These are phyloP conservation scores for Chimonanthus salicifolius DNA, from an alignment of 164 flowering plant genomes.

Conservation along the genomic window DNA sequence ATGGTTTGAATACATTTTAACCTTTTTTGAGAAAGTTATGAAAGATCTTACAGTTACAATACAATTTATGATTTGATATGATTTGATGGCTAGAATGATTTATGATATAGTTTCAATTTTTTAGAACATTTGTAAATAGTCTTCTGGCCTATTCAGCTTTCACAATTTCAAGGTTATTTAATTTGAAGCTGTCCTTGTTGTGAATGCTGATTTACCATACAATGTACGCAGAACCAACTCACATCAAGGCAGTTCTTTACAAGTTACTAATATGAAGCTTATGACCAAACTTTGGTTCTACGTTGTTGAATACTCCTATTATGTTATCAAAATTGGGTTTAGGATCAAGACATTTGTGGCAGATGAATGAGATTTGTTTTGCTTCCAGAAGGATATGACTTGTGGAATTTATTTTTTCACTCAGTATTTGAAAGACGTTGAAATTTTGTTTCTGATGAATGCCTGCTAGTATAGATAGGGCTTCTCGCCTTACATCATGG, in stretches of 20 bases:
- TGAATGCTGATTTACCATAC: neutral
- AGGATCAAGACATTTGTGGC: neutral
- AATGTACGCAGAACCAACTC: neutral
- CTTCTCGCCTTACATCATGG: no score
- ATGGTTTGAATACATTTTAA: no score
- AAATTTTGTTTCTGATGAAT: no score
- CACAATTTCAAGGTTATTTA: neutral
- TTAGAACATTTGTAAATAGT: no score
- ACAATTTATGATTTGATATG: no score
- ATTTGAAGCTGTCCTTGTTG: neutral
- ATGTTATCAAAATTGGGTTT: neutral
- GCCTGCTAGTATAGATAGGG: no score
- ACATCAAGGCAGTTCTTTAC: neutral
- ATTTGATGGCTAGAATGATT: no score
- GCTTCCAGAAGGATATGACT: neutral
- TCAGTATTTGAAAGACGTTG: no score
- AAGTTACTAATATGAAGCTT: neutral
- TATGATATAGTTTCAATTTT: no score
- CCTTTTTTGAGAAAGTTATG: no score
- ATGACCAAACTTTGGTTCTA: neutral
- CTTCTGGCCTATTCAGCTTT: neutral
- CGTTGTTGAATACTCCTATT: neutral
- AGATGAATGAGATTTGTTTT: neutral
- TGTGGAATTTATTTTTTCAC: no score
- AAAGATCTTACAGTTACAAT: no score